Percentiles rank a stretch among this genome's conserved stretches.
Conservation (phyloP, 2,329 filamentous ascomycete species). For the Coniochaeta prunicola region DNA sequence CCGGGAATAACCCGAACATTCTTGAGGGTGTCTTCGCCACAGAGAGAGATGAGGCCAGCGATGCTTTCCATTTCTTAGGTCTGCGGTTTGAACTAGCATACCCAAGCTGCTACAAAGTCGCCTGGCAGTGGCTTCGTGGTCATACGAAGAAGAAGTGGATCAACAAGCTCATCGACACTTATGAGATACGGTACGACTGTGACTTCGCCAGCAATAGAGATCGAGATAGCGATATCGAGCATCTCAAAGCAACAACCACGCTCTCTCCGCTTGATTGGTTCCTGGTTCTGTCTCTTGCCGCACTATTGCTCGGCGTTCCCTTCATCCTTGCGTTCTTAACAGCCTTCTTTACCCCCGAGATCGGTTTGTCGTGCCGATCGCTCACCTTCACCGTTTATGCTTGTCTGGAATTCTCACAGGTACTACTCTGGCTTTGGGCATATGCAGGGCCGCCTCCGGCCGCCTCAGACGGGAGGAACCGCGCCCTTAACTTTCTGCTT, state of each 20-base stretch:
- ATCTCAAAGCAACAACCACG: slow-evolving; percentile 7
- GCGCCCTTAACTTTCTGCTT: slow-evolving; percentile 6
- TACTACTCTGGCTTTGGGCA: slow-evolving; percentile 18
- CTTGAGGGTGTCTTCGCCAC: slow-evolving; percentile 8
- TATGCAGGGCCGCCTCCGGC: slow-evolving; percentile 8
- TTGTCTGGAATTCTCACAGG: slow-evolving; percentile 7
- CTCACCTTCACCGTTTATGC: slow-evolving; percentile 15
- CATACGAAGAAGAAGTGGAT: slow-evolving; percentile 18
- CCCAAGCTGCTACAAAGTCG: slow-evolving; percentile 18
- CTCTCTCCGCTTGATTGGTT: slow-evolving; percentile 12
- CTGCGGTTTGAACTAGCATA: slow-evolving; percentile 15
- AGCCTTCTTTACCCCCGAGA: slow-evolving; percentile 13
- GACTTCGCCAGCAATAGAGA: neutral
- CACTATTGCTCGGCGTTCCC: slow-evolving; percentile 12
- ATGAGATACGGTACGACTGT: slow-evolving; percentile 3
- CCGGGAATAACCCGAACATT: slow-evolving; percentile 18
- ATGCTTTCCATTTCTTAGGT: slow-evolving; percentile 8
- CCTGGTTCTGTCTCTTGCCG: slow-evolving; percentile 10
- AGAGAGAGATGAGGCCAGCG: neutral
- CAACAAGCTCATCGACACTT: slow-evolving; percentile 10
- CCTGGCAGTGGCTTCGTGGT: slow-evolving; percentile 18
- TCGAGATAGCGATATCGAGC: slow-evolving; percentile 6
- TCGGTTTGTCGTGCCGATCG: slow-evolving; percentile 16
- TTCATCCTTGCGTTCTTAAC: slow-evolving; percentile 16
- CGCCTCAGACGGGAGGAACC: neutral